phyloP scores from a whole-genome alignment of 441 rosid species.

The Gossypium gossypioides region DNA sequence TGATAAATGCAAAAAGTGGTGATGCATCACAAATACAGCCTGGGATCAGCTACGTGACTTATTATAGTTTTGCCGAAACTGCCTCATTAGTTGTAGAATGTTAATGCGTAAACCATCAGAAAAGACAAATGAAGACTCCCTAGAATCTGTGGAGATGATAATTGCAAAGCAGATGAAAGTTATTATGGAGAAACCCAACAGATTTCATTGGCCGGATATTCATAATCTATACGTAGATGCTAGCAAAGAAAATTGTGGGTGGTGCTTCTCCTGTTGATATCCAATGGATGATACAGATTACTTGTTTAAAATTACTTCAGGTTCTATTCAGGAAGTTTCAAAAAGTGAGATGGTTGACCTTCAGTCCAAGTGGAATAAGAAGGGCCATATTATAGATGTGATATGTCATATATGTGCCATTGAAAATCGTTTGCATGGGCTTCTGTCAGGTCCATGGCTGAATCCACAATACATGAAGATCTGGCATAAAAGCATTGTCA shows the following conservation, averaged over 20 bases:
- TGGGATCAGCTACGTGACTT: slow-evolving; percentile 48
- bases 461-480: slow-evolving; percentile 49
- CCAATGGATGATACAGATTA: slow-evolving; percentile 47
- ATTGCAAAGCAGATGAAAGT: slow-evolving; percentile 61
- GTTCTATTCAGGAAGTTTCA: slow-evolving; percentile 34
- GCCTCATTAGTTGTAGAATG: slow-evolving; percentile 55
- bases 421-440: slow-evolving; percentile 76
- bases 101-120: slow-evolving; percentile 38
- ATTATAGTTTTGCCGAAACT: slow-evolving; percentile 62
- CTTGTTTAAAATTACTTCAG: slow-evolving; percentile 52
- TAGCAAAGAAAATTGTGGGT: slow-evolving; percentile 81
- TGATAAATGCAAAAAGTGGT: slow-evolving; percentile 24
- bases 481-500: slow-evolving; percentile 54
- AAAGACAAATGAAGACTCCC: slow-evolving; percentile 26
- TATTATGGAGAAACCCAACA: slow-evolving; percentile 51
- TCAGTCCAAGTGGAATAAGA: slow-evolving; percentile 28
- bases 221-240: slow-evolving; percentile 29
- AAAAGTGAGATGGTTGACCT: slow-evolving; percentile 33
- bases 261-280: slow-evolving; percentile 80
- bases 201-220: slow-evolving; percentile 53
- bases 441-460: slow-evolving; percentile 83
- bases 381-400: slow-evolving; percentile 48
- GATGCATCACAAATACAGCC: slow-evolving; percentile 21
- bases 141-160: slow-evolving; percentile 54
- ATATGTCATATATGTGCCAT: slow-evolving; percentile 44